Conservation (phyloP, 305 asterid species). For the Fraxinus sp. region DNA sequence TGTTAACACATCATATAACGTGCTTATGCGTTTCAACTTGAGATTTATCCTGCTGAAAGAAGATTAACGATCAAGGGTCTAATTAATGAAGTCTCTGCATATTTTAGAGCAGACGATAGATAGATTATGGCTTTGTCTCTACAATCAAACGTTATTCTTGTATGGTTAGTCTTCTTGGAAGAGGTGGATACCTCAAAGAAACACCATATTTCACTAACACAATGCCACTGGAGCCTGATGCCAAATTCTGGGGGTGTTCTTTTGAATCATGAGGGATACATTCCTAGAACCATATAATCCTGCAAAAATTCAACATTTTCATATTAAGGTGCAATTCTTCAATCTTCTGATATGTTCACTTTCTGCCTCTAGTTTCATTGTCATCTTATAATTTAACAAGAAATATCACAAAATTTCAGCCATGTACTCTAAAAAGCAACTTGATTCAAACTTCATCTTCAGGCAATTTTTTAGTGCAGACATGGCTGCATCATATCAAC, state of each 20-base stretch:
- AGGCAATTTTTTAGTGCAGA: no score
- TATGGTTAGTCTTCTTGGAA: slow-evolving; percentile 61
- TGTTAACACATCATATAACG: no score
- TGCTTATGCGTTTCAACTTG: no score
- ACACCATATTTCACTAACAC: slow-evolving; percentile 48
- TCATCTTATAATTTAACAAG: no score
- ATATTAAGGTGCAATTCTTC: no score
- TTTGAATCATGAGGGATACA: neutral
- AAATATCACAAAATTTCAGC: no score
- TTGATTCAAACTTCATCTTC: no score
- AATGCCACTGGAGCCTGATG: slow-evolving; percentile 51
- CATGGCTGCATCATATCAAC: no score
- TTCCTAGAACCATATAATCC: slow-evolving; percentile 50
- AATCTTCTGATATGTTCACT: no score
- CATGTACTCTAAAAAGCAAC: no score
- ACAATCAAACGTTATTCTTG: slow-evolving; percentile 38
- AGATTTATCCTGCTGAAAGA: no score
- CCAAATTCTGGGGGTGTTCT: slow-evolving; percentile 51
- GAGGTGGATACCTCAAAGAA: slow-evolving; percentile 58
- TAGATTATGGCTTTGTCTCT: slow-evolving; percentile 34
- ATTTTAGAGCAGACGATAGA: slow-evolving; percentile 36
- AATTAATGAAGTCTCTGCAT: slow-evolving; percentile 44
- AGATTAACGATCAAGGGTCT: slow-evolving; percentile 13
- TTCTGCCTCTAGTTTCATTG: no score
- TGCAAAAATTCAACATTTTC: slow-evolving; percentile 24